These are phyloP conservation scores for Paecilomyces niveus DNA, from an alignment of 2,329 filamentous ascomycete species.

Conservation along the genomic window DNA sequence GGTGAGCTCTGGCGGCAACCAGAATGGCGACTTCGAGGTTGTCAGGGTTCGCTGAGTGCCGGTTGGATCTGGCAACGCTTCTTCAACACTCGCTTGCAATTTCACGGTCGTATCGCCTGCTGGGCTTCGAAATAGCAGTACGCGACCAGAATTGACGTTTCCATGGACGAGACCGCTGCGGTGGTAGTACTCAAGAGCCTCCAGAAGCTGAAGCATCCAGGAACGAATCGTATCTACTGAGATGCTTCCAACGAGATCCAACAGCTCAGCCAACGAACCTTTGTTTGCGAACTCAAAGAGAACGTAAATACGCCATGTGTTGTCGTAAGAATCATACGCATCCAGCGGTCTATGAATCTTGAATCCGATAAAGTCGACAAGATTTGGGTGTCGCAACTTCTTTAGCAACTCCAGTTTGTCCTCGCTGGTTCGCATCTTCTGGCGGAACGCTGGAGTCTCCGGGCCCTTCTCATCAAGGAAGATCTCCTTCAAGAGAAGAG, in stretches of 20 bases:
- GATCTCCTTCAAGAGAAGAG: slow-evolving; percentile 68
- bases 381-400: slow-evolving; percentile 64
- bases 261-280: slow-evolving; percentile 72
- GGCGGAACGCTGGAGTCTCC: slow-evolving; percentile 61
- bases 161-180: slow-evolving; percentile 77
- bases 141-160: slow-evolving; percentile 70
- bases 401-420: slow-evolving; percentile 68
- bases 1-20: slow-evolving; percentile 71
- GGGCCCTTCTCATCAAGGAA: slow-evolving; percentile 51
- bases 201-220: slow-evolving; percentile 87
- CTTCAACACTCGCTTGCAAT: slow-evolving; percentile 41
- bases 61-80: slow-evolving; percentile 44
- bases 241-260: slow-evolving; percentile 70
- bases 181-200: slow-evolving; percentile 82
- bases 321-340: slow-evolving; percentile 32
- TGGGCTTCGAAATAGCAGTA: slow-evolving; percentile 65
- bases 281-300: slow-evolving; percentile 72
- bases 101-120: slow-evolving; percentile 63
- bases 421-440: slow-evolving; percentile 70
- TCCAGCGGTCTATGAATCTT: slow-evolving; percentile 56
- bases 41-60: slow-evolving; percentile 24
- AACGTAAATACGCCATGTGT: slow-evolving; percentile 65
- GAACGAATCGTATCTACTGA: slow-evolving; percentile 69
- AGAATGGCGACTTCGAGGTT: slow-evolving; percentile 70
- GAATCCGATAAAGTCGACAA: slow-evolving; percentile 76